phyloP scores from a whole-genome alignment of 2,329 filamentous ascomycete species.

The Sphaerulina vaccinii region DNA sequence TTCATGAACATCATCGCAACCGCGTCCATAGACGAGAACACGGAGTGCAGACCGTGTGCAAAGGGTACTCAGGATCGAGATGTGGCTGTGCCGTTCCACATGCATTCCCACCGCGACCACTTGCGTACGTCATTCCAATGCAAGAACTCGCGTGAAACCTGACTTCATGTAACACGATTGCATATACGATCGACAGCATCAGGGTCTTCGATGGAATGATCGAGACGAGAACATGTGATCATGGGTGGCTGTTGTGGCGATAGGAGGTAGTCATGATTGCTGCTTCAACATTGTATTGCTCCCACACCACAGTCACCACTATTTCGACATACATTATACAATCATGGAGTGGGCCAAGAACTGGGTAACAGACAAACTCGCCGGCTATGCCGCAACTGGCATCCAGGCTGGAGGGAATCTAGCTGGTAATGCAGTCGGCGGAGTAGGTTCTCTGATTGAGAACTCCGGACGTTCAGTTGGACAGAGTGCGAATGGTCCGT shows the following conservation, averaged over 20 bases:
- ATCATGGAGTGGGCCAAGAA: constrained; percentile 33
- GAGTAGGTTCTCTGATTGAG: constrained; percentile 37
- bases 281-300: neutral
- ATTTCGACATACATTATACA: neutral
- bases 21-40: neutral
- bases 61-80: constrained; percentile 6
- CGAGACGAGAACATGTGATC: neutral
- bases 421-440: constrained; percentile 40
- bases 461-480: constrained; percentile 36
- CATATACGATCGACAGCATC: constrained; percentile 2
- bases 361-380: constrained; percentile 35
- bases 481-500: constrained; percentile 34
- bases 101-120: constrained; percentile 6
- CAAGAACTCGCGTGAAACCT: constrained; percentile 18
- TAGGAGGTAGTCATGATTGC: constrained; percentile 3
- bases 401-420: constrained; percentile 40
- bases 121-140: constrained; percentile 13
- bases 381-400: constrained; percentile 35
- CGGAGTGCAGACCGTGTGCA: neutral
- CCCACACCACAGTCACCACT: neutral
- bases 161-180: constrained; percentile 12
- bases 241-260: constrained; percentile 5
- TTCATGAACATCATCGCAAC: neutral
- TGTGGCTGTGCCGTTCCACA: constrained; percentile 14
- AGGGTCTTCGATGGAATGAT: constrained; percentile 13